Percentiles rank a stretch among this genome's conserved stretches.
These are phyloP conservation scores for Suillus sp. DNA, from an alignment of 768 basidiomycete species.

Conservation along the genomic window DNA sequence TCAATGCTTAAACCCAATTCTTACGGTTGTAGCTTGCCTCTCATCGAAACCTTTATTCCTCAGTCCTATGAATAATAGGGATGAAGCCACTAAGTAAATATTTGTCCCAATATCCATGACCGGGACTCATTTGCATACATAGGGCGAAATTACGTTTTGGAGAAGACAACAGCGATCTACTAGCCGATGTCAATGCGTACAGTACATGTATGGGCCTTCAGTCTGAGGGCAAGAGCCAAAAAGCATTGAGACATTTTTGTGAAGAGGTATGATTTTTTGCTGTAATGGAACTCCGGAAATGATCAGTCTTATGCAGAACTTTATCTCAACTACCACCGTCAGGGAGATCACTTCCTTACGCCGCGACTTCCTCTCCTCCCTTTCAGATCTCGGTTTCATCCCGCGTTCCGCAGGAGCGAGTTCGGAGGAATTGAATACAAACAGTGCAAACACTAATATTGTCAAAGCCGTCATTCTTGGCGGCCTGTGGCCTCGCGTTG, in stretches of 20 bases:
- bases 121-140: constrained; percentile 8
- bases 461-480: constrained; percentile 85
- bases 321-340: constrained; percentile 72
- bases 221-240: constrained; percentile 49
- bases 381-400: constrained; percentile 72
- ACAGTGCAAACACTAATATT: constrained; percentile 69
- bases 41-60: constrained; percentile 89
- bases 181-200: constrained; percentile 82
- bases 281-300: constrained; percentile 12
- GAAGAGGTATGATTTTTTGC: constrained; percentile 51
- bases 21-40: constrained; percentile 80
- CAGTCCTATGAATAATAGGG: constrained; percentile 79
- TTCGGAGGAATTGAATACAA: constrained; percentile 58
- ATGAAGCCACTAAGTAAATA: constrained; percentile 71
- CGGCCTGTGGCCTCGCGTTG: constrained; percentile 85
- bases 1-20: constrained; percentile 75
- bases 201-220: constrained; percentile 58
- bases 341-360: constrained; percentile 80
- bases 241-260: constrained; percentile 59
- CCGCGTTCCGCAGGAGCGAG: constrained; percentile 47
- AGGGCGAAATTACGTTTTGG: constrained; percentile 77
- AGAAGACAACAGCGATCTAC: constrained; percentile 75
- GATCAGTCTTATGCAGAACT: constrained; percentile 55
- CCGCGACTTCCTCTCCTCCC: constrained; percentile 71
- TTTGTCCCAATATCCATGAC: neutral